Base-by-base conservation (phyloP, 2,329 filamentous ascomycete species). In the Claviceps cyperi region DNA sequence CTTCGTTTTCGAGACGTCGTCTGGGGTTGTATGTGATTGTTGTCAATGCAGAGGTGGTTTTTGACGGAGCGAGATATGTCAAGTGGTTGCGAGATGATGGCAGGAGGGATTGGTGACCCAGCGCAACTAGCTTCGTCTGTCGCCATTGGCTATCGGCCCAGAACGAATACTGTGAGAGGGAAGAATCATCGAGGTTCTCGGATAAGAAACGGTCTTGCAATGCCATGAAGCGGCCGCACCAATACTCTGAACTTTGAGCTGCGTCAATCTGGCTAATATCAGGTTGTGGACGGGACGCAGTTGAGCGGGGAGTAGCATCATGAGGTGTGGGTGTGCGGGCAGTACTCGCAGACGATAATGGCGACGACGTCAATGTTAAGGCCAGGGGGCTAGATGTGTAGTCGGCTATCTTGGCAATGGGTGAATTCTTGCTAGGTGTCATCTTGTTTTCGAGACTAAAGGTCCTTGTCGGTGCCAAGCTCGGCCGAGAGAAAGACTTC, bases 201-300 rank as follows among this genome's bases (percentile, higher is more conserved):
- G 59, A 39, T 2, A 59, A 52, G 15, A 62, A 61, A 17, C 69
- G 71, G 62, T 83, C 79, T 47, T 75, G 69, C 0, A 82, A 62
- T 2, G 76, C 65, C 47, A 72, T 65, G 58, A 83, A 81, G 39
- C 81, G 76, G 17, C 81, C 81, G 11, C 71, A 67, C 81, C 81
- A 84, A 61, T 81, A 83, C 2, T 68, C 62, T 2, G 71, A 69
- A 5, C 70, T 63, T 56, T 75, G 71, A 2, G 73, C 68, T 0
- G 59, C 64, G 47, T 60, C 59, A 14, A 79, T 61, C 2, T 63
- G 59, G 1, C 56, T 56, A 2, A 58, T 60, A 9, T 65, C 54
- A 32, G 55, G 49, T 36, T 55, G 55, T 8, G 53, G 51, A 11
- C 51, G 51, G n/a, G 17, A 44, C 5, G 51, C 35, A 39, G n/a